Evolutionary conservation across 108 stramenopile genomes (phyloP).

Genomic region (Fragilaria crotonensis): DNA sequence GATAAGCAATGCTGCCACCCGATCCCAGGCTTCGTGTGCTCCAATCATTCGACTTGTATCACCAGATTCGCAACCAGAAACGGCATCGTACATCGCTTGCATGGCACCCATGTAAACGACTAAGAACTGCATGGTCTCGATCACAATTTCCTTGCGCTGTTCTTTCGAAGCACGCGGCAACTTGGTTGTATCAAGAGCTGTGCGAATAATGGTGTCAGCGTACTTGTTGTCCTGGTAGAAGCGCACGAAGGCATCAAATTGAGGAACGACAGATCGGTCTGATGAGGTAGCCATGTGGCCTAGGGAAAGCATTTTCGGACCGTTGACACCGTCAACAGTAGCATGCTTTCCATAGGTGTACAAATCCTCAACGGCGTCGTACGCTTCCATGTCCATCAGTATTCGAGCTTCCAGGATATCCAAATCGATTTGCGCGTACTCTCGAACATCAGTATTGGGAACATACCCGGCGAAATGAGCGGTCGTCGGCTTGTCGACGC

Average conservation of each 20-base stretch:
- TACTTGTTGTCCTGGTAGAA: slow-evolving; percentile 51
- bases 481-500: not conserved
- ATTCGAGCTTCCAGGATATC: slow-evolving; percentile 63
- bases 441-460: slow-evolving; percentile 45
- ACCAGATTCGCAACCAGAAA: slow-evolving; percentile 33
- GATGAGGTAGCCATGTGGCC: slow-evolving; percentile 43
- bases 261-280: slow-evolving; percentile 52
- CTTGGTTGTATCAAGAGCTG: slow-evolving; percentile 18
- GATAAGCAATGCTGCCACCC: slow-evolving; percentile 58
- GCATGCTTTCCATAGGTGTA: slow-evolving; percentile 59
- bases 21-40: slow-evolving; percentile 36
- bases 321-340: slow-evolving; percentile 7
- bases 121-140: slow-evolving; percentile 44
- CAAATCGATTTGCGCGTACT: slow-evolving; percentile 59
- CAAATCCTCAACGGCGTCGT: slow-evolving; percentile 50
- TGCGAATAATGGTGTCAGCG: slow-evolving; percentile 58
- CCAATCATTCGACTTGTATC: slow-evolving; percentile 2
- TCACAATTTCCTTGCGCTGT: slow-evolving; percentile 43
- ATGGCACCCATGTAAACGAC: slow-evolving; percentile 63
- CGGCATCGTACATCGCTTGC: slow-evolving; percentile 45
- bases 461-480: slow-evolving; percentile 47
- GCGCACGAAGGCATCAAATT: slow-evolving; percentile 45
- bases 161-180: slow-evolving; percentile 28
- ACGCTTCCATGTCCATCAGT: slow-evolving; percentile 59
- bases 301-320: slow-evolving; percentile 18